Base-by-base conservation (phyloP, 768 basidiomycete species). In the Trametes cubensis region DNA sequence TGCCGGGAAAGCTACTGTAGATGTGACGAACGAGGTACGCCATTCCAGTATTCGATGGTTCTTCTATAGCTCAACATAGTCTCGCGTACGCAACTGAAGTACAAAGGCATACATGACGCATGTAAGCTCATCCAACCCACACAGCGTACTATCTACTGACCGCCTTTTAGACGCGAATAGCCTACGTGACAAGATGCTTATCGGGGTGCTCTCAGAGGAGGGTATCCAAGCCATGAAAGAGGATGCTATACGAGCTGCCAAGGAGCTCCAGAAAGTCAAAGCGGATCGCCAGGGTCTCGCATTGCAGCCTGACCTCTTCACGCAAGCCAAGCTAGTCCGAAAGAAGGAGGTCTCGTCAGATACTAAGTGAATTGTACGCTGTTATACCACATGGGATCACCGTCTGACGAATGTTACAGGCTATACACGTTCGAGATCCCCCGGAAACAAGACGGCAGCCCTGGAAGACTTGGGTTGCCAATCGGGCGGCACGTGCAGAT, bases 1-100 rank as follows among this genome's bases (percentile, higher is more conserved):
- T 28, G 69, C 67, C 4, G 69, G 69, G 11, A 67, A 67, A 44
- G 69, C 68, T 14, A 63, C 68, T 0, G 66, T 69, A 4, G 66
- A 67, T 40, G 55, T 61, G 2, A 67, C 68, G 14, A 65, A 55
- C 26, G 61, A 69, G 64, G 68, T 67, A n/a, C 4, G 61, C 51
- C n/a, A 21, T 4, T 34, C 2, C 10, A 6, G 34, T 11, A 4
- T 34, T 34, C 34, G 15, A 5, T 10, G 23, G 23, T n/a, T 0
- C 39, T 26, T 54, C 14, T 28, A 13, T 2, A 5, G 21, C 21
- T 18, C 10, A 30, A 46, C 18, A 28, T 0, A n/a, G 3, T 20
- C 0, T 10, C 11, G 2, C 4, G n/a, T 7, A 1, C 17, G n/a
- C 28, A n/a, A 14, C 18, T 26, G 1, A 44, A 69, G 68, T 69